phyloP scores from a whole-genome alignment of 2,329 filamentous ascomycete species.

The Coniochaeta sp. region DNA sequence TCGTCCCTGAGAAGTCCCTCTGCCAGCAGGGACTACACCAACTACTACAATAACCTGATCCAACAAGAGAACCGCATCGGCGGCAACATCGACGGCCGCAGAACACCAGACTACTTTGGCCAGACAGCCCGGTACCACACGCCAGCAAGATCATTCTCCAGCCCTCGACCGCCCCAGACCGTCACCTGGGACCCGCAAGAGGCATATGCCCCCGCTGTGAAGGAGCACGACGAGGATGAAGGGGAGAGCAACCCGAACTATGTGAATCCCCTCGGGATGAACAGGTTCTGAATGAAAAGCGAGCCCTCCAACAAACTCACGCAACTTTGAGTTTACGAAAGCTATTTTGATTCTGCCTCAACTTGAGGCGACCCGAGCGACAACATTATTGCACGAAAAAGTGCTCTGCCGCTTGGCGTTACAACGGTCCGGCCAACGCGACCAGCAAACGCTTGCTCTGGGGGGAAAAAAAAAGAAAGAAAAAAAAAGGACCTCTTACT shows the following conservation, averaged over 20 bases:
- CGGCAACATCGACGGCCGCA: slow-evolving; percentile 26
- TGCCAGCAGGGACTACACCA: slow-evolving; percentile 9
- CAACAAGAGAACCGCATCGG: slow-evolving; percentile 1
- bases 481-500: background rate
- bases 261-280: slow-evolving; percentile 50
- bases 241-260: slow-evolving; percentile 19
- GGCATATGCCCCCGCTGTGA: background rate
- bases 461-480: no score
- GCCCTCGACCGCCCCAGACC: slow-evolving; percentile 30
- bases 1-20: slow-evolving; percentile 15
- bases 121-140: slow-evolving; percentile 46
- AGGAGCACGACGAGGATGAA: background rate
- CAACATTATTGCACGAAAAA: background rate
- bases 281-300: slow-evolving; percentile 37
- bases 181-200: slow-evolving; percentile 33
- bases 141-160: slow-evolving; percentile 49
- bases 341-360: background rate
- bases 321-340: background rate
- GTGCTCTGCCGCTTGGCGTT: background rate
- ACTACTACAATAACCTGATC: slow-evolving; percentile 4
- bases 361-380: background rate
- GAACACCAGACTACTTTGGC: slow-evolving; percentile 49
- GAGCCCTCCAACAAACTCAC: background rate
- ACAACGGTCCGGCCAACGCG: background rate
- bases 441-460: background rate